These are phyloP conservation scores for Tetraselmis chui DNA, from an alignment of 139 green algal genomes.

Conservation along the genomic window DNA sequence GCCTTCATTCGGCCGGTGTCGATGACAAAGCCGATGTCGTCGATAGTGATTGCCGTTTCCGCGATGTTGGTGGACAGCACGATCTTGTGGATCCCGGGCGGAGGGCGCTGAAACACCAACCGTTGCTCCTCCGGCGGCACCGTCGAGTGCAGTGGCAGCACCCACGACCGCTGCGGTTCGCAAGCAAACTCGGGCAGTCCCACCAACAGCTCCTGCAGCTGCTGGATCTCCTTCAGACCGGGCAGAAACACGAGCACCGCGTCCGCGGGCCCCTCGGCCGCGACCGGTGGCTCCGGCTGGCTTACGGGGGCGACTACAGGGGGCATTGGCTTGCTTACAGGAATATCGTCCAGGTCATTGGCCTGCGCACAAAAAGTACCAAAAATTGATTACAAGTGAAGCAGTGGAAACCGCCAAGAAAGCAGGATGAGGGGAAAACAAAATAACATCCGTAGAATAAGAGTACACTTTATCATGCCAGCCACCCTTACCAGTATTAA, in stretches of 20 bases:
- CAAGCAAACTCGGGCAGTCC: background rate
- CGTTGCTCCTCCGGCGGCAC: constrained; percentile 29
- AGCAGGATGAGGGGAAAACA: too few relatives aligned
- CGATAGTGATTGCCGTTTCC: constrained; percentile 54
- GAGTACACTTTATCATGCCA: too few relatives aligned
- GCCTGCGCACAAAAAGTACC: too few relatives aligned
- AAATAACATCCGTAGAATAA: too few relatives aligned
- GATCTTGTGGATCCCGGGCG: constrained; percentile 39
- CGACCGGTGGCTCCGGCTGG: background rate
- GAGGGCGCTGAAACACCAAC: constrained; percentile 32
- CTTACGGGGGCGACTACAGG: too few relatives aligned
- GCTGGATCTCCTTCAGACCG: constrained; percentile 21
- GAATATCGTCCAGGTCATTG: background rate
- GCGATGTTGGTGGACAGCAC: constrained; percentile 55
- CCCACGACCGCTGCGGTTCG: constrained; percentile 2
- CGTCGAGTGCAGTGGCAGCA: constrained; percentile 28
- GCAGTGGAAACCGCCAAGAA: too few relatives aligned
- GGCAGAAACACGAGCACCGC: constrained; percentile 33
- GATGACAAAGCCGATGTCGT: constrained; percentile 40
- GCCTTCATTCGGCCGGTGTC: constrained; percentile 39
- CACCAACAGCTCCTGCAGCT: background rate
- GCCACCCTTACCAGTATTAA: too few relatives aligned
- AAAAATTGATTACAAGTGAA: too few relatives aligned
- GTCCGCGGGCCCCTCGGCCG: background rate
- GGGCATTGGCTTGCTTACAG: background rate